Base-by-base conservation (phyloP, 176 grass and related monocot genomes). In the Oryza meyeriana region DNA sequence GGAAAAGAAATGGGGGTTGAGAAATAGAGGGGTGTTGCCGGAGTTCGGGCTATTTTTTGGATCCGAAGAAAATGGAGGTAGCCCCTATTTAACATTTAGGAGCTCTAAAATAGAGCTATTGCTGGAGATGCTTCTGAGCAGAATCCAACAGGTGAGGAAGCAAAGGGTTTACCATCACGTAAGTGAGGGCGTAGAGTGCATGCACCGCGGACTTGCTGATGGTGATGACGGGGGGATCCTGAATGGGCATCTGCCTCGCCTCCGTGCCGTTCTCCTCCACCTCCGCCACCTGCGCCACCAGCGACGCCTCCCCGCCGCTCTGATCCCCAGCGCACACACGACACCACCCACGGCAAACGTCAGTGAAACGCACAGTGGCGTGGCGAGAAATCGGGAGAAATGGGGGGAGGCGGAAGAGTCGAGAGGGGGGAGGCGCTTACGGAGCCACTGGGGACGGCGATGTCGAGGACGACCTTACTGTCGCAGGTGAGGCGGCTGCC, bases 231-330 rank as follows among this genome's bases (percentile, higher is more conserved):
- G 91, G 93, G 20, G 93, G 87, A 2, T 88, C 67, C 1, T 80
- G 85, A 31, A 99, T 48, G 12, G 12, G 18, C 17, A 68, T 77
- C 71, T 74, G 47, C 88, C 81, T 83, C 11, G 66, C 74, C 58
- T 89, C 36, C 6, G 78, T 85, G 30, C 75, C 69, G 41, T 88
- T 90, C 75, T 78, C 83, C 83, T 91, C 88, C 64, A 87, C 83
- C 44, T 98, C 90, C 69, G 47, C 80, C 77, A 95, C 48, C 34
- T 90, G 65, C 36, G 85, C 93, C n/a, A 93, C 87, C 44, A 95
- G 72, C 31, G 90, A 93, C 29, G 90, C 83, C 89, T 95, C 96
- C 58, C 87, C 79, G 65, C 90, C 96, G 69, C 85, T 95, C 89
- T 98, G 86, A 63, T 39, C 66, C 38, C 8, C 67, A 34, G 20